Percentiles rank a stretch among this genome's conserved stretches.
These are phyloP conservation scores for Alternaria infectoria DNA, from an alignment of 2,329 filamentous ascomycete genomes.

Conservation along the genomic window DNA sequence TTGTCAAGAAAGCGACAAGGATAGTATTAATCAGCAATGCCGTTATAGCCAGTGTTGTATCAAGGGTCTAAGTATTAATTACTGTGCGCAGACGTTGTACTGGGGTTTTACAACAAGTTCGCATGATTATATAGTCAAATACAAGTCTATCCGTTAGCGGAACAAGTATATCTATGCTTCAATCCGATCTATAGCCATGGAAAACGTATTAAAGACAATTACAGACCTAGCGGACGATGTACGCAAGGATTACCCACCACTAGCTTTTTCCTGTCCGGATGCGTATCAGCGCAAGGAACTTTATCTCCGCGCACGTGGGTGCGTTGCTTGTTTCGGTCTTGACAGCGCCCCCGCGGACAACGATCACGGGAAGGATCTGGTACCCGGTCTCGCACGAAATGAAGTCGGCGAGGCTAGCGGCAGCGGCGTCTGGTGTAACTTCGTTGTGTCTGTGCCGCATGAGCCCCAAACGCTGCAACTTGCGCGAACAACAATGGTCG, in stretches of 20 bases:
- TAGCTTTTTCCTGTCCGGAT: not conserved
- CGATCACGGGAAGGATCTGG: not conserved
- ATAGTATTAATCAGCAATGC: not conserved
- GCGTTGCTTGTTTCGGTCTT: not conserved
- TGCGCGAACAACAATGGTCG: not conserved
- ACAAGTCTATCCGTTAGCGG: not conserved
- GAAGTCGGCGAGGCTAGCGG: too few species aligned
- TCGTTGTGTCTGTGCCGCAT: not conserved
- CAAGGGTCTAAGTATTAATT: not conserved
- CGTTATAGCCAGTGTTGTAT: not conserved
- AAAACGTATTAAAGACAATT: fast-evolving
- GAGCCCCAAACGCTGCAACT: not conserved
- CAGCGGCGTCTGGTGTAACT: not conserved
- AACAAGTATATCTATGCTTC: not conserved
- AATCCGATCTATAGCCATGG: not conserved
- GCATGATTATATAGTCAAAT: not conserved
- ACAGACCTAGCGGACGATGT: not conserved
- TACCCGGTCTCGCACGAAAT: not conserved
- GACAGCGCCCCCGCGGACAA: too few species aligned
- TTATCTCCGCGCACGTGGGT: not conserved
- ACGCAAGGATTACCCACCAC: not conserved
- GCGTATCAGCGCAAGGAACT: not conserved
- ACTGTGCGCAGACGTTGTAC: not conserved
- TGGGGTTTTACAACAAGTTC: not conserved
- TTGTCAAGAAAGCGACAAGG: not conserved